These are phyloP conservation scores for Aspergillus felis DNA, from an alignment of 2,329 filamentous ascomycete genomes.

Conservation along the genomic window DNA sequence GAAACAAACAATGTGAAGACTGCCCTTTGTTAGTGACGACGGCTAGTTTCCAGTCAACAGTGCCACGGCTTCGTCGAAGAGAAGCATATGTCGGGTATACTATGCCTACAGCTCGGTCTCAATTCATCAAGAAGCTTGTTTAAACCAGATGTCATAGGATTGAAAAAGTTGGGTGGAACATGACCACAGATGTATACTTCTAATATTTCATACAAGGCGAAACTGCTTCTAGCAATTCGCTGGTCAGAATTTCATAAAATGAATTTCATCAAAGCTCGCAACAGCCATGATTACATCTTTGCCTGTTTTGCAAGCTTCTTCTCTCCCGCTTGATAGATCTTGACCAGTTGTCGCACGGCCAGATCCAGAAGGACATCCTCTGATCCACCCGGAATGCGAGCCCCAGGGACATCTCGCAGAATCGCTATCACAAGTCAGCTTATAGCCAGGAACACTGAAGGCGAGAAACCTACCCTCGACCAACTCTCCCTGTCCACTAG, in stretches of 20 bases:
- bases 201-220: no score
- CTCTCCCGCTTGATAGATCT: constrained; percentile 52
- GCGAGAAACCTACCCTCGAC: constrained; percentile 57
- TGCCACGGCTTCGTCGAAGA: no score
- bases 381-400: constrained; percentile 62
- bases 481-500: constrained; percentile 65
- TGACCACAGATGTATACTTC: no score
- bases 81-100: no score
- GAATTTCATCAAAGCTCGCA: no score
- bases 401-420: constrained; percentile 60
- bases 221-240: not conserved
- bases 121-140: no score
- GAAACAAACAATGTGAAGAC: no score
- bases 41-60: no score
- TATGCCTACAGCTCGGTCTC: no score
- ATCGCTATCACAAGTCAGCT: constrained; percentile 47
- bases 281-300: constrained; percentile 20
- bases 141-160: no score
- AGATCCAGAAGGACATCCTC: constrained; percentile 72
- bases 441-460: constrained; percentile 1
- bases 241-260: not conserved
- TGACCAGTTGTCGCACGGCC: constrained; percentile 65
- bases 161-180: no score
- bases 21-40: no score
- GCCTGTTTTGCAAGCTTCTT: constrained; percentile 26